Evolutionary conservation across 495 filamentous ascomycete genomes (phyloP), one percentile per base, ranked within the genome.

Genomic region (Hyaloscypha variabilis): DNA sequence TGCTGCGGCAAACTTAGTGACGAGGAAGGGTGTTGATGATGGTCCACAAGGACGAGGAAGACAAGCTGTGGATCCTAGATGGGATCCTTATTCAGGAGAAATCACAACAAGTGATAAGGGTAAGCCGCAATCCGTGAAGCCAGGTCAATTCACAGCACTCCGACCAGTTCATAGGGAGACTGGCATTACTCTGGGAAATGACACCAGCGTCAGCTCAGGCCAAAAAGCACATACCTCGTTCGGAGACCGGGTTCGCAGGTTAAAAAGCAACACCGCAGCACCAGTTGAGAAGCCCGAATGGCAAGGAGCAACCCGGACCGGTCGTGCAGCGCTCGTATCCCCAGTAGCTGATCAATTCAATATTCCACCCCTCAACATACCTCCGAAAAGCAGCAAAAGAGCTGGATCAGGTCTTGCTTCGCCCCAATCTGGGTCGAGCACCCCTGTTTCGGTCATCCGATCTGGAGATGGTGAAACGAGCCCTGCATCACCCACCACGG

Each of bases 71-170:
- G 61, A 71, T 30, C 65, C 63, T 21, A 71, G 77, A 53, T 82
- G 79, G 80, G 80, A 84, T 64, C 80, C 81, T 17, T 76, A 76
- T 50, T 82, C 81, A 0, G 82, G 80, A n/a, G 82, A 83, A 64
- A 75, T 74, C 25, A 83, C 79, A 24, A 77, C 73, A 10, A 78
- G 75, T 60, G 63, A 74, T 24, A 79, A 69, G 57, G 78, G 80
- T 29, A 77, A 73, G 36, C 78, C 81, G 24, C 77, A 78, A n/a
- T 78, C 82, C 51, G 75, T 78, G 11, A 80, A 82, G 42, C 79
- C 81, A 39, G 74, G 78, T 57, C 76, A 81, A 54, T 82, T 73
- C 64, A 74, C 52, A 8, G 55, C 63, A 5, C 69, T 80, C 58
- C 73, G 75, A 24, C 73, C 71, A 39, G 72, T 70, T 60, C 60